Evolutionary conservation across 352 stramenopile species (phyloP), one percentile per base, ranked within the genome.

Genomic region (Salisapilia sapeloensis): DNA sequence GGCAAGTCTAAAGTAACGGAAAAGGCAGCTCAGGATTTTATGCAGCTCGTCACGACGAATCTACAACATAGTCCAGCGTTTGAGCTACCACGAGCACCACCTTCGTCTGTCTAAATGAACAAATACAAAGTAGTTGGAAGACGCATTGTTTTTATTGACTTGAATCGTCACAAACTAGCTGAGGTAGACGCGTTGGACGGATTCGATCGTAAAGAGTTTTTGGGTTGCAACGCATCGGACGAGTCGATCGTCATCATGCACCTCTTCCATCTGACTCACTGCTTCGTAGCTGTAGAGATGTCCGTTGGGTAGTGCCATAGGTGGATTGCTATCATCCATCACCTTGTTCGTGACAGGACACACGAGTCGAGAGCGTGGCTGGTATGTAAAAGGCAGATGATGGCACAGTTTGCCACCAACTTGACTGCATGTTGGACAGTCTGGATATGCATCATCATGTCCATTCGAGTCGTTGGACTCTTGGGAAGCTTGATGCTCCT

Each of bases 311-410:
- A 92, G 47, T 15, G 78, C 65, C 4, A 82, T 41, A 1, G 76
- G 74, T 19, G 70, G 74, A 35, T 92, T 92, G 46, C 83, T 59
- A 40, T 92, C 74, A 35, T 89, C 62, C 60, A 92, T 92, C 12
- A 87, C 64, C 18, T 41, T 59, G 30, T 80, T 55, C 0, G 70
- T 87, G 25, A 91, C 46, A 10, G 72, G 67, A 38, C 76, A 91
- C 24, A 91, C 59, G 17, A 91, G 50, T 22, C 70, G 55, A 26
- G 76, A 87, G 42, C 85, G 76, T n/a, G 75, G 64, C 26, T 89
- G 76, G 32, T 82, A 77, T 15, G 67, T 65, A 29, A 84, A 81
- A 13, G 76, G 76, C 4, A 91, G 40, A 1, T 40, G 41, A 21
- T 29, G 22, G 32, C 59, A 77, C 12, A 87, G 41, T 21, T 65